Percentiles rank a stretch among this genome's conserved stretches.
These are phyloP conservation scores for Penicillium pulvis DNA, from an alignment of 495 filamentous ascomycete species.

Conservation along the genomic window DNA sequence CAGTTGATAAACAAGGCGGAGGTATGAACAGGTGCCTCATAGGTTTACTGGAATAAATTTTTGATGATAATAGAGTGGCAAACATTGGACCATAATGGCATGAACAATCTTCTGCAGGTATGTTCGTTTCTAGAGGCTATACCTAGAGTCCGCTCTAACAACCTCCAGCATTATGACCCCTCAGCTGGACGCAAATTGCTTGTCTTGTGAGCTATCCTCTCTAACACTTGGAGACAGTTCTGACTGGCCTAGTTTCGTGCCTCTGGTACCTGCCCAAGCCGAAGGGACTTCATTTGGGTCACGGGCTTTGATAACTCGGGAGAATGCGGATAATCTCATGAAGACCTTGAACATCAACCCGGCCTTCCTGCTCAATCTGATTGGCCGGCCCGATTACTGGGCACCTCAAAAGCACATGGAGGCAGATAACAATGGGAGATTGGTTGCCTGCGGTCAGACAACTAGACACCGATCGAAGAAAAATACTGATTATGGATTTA, in stretches of 20 bases:
- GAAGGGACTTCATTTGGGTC: constrained; percentile 14
- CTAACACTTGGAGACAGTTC: neutral
- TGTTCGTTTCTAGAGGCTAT: neutral
- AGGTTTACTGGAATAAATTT: neutral
- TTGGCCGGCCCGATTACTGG: constrained; percentile 10
- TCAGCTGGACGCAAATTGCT: constrained; percentile 3
- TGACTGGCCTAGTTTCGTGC: constrained; percentile 10
- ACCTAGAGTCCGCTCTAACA: neutral
- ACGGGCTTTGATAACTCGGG: constrained; percentile 9
- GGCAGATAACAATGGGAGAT: constrained; percentile 5
- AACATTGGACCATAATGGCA: constrained; percentile 4
- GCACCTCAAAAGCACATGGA: constrained; percentile 13
- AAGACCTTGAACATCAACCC: constrained; percentile 11
- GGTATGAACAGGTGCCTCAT: constrained; percentile 1
- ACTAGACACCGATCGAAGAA: neutral
- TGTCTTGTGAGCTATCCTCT: constrained; percentile 8
- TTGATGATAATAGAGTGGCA: neutral
- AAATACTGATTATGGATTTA: neutral
- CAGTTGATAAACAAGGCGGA: constrained; percentile 4
- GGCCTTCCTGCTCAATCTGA: constrained; percentile 5
- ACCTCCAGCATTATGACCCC: neutral
- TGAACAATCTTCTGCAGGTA: constrained; percentile 7
- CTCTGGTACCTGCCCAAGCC: constrained; percentile 3
- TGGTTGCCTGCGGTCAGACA: constrained; percentile 13
- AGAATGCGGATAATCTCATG: constrained; percentile 7